Conservation (phyloP, 2,329 filamentous ascomycete species). For the Orbilia javanica region DNA sequence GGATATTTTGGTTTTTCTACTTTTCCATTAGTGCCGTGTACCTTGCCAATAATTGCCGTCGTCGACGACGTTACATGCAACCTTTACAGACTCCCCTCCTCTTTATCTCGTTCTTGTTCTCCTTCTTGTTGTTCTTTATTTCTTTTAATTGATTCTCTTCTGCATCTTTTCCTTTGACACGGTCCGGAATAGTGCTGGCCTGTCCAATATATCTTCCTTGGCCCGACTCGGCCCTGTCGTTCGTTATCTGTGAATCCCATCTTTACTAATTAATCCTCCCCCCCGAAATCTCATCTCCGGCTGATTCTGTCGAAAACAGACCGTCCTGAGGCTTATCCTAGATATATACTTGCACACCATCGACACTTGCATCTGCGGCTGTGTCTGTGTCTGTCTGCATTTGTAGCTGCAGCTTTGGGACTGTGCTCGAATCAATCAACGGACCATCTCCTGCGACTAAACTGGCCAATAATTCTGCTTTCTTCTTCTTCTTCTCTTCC, state of each 20-base stretch:
- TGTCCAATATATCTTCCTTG: too few relatives aligned
- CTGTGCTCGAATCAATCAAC: background rate
- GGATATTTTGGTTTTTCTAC: background rate
- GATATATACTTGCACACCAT: too few relatives aligned
- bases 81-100: background rate
- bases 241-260: constrained; percentile 1
- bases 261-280: background rate
- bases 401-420: background rate
- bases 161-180: background rate
- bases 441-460: background rate
- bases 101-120: too few relatives aligned
- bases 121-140: background rate
- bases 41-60: background rate
- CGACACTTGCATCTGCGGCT: background rate
- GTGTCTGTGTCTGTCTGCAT: too few relatives aligned
- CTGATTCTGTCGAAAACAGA: too few relatives aligned
- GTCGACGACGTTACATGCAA: constrained; percentile 11
- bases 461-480: constrained; percentile 16
- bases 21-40: background rate
- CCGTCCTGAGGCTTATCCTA: too few relatives aligned
- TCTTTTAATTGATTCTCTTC: too few relatives aligned
- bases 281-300: too few relatives aligned
- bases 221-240: background rate
- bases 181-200: too few relatives aligned
- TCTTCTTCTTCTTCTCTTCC: background rate